Evolutionary conservation across 148 eudicot genomes (phyloP), one percentile per base, ranked within the genome.

Genomic region (Chenopodium formosanum): DNA sequence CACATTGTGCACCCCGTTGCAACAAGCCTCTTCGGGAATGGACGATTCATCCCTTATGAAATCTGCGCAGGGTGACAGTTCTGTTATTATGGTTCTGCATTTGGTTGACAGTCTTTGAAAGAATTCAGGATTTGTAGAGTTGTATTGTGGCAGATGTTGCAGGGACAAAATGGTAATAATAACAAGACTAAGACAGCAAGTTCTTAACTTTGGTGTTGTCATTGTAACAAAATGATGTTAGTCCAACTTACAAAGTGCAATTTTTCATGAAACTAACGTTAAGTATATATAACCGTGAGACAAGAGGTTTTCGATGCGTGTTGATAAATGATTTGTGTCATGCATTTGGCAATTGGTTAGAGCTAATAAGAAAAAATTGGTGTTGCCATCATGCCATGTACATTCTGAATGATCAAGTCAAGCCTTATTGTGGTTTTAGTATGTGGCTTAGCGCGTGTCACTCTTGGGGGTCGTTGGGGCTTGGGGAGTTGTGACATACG

Each of bases 21-120:
- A 79, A 34, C 81, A 79, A 14, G 46, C 81, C 40, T 32, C 12
- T 16, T 79, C 63, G 12, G 81, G 81, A 5, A 32, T 2, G 74
- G 44, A 50, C 0, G 75, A 23, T 40, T 32, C 52, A 4, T 70
- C 81, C 29, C 48, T 70, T 23, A 70, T 79, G 67, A 79, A 79
- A 79, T 79, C 81, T 2, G 81, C 75, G 20, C 81, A 79, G 52
- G 81, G 81, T 48, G 81, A 78, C 81, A 68, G 22, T 46, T 78
- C 74, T 52, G 81, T 78, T 11, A 78, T 78, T 9, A 78, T 17
- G 69, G 60, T 27, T 17, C 73, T 71, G 62, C 81, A 78, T 19
- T 31, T 56, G 23, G 73, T 32, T 19, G 81, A 78, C 9, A 78
- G 74, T 68, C 25, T n/a, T 23, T 78, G 50, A 20, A 68, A 68